Conservation (phyloP, 164 flowering plant species). For the Echeveria elegans region DNA sequence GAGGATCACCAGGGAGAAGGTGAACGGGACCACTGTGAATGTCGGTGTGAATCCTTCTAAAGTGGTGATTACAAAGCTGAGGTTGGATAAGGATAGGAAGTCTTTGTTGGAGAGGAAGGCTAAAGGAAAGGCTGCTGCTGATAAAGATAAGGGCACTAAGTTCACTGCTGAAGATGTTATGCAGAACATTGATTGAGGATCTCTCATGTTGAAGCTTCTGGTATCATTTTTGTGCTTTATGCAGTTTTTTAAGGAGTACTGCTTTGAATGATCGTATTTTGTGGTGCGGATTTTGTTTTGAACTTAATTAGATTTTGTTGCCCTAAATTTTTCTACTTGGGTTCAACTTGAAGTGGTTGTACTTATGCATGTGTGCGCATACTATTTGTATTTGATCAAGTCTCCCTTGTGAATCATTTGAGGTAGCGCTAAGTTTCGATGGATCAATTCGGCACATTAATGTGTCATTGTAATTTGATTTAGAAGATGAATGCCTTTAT, state of each 20-base stretch:
- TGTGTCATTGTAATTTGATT: no score
- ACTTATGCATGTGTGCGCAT: no score
- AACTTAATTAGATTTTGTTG: not conserved
- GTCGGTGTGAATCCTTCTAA: constrained; percentile 71
- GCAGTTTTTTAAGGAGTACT: not conserved
- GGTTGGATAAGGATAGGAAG: constrained; percentile 79
- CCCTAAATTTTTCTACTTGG: not conserved
- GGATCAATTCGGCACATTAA: no score
- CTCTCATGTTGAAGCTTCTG: not conserved
- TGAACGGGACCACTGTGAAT: constrained; percentile 70
- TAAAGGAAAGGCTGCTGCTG: constrained; percentile 11
- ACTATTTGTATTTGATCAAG: not conserved
- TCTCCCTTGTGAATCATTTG: not conserved
- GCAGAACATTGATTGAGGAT: constrained; percentile 35
- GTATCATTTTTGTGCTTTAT: not conserved
- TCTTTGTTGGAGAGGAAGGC: constrained; percentile 40
- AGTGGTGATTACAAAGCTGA: constrained; percentile 64
- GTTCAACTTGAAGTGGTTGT: no score
- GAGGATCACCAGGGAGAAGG: constrained; percentile 77
- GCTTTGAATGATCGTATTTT: not conserved
- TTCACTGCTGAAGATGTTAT: constrained; percentile 65
- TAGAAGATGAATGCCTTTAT: no score
- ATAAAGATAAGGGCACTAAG: constrained; percentile 67
- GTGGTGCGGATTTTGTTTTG: not conserved
- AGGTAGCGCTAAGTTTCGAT: no score